A percentile compares a stretch with the other conserved stretches of the same genome.
These are phyloP conservation scores for Bruguiera gymnorhiza DNA, from an alignment of 345 rosid genomes.

Conservation along the genomic window DNA sequence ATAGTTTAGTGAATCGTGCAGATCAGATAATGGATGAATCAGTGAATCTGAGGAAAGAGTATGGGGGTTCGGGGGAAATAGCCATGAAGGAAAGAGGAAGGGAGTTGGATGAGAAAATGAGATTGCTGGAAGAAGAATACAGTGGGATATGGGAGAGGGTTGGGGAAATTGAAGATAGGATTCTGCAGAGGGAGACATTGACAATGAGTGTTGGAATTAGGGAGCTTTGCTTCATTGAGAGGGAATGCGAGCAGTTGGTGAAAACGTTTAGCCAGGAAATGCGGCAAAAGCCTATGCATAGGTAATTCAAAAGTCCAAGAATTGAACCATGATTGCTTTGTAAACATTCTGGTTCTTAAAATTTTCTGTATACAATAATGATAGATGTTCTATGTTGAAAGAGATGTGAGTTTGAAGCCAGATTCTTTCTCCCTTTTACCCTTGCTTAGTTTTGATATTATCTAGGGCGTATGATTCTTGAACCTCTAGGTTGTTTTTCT, in stretches of 20 bases:
- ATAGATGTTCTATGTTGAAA: neutral
- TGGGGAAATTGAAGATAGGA: neutral
- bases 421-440: slow-evolving; percentile 1
- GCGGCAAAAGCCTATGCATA: slow-evolving; percentile 38
- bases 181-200: slow-evolving; percentile 1
- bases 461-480: neutral
- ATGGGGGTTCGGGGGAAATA: slow-evolving; percentile 22
- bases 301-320: slow-evolving; percentile 29
- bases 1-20: slow-evolving; percentile 42
- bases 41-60: slow-evolving; percentile 37
- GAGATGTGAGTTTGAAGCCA: neutral
- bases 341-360: neutral
- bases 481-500: neutral
- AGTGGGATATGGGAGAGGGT: slow-evolving; percentile 4
- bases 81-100: neutral
- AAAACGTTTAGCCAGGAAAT: slow-evolving; percentile 48
- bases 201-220: neutral
- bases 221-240: slow-evolving; percentile 5
- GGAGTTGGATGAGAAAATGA: slow-evolving; percentile 43
- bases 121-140: neutral
- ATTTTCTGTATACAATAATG: neutral
- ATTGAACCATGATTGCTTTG: no score
- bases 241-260: slow-evolving; percentile 69
- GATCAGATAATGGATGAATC: slow-evolving; percentile 49
- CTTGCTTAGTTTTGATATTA: neutral